Conservation (phyloP, 352 stramenopile species). For the Phytophthora kernoviae region DNA sequence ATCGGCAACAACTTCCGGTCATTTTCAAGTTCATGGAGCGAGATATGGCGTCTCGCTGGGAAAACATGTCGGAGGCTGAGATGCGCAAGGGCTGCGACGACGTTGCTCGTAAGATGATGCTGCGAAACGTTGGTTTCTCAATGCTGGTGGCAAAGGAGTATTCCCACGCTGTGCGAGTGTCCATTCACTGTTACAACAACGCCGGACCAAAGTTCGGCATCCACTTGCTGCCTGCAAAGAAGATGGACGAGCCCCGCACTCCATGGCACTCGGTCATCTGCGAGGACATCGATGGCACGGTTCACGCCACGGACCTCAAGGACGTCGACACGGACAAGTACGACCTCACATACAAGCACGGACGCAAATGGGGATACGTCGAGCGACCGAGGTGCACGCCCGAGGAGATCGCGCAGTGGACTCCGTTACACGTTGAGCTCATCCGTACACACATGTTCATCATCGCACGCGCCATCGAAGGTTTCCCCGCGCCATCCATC, state of each 20-base stretch:
- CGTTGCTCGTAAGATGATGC: constrained; percentile 28
- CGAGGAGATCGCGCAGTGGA: constrained; percentile 20
- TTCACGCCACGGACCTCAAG: constrained; percentile 17
- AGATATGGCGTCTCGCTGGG: constrained; percentile 16
- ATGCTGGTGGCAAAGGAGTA: constrained; percentile 15
- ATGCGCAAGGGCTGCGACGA: constrained; percentile 20
- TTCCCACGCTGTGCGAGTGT: constrained; percentile 17
- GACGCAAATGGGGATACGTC: constrained; percentile 26
- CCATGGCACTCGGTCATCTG: constrained; percentile 18
- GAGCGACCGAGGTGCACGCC: constrained; percentile 16
- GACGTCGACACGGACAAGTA: constrained; percentile 29
- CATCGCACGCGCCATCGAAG: constrained; percentile 19
- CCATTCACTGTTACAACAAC: constrained; percentile 27
- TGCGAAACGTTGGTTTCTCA: constrained; percentile 26
- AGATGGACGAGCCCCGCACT: constrained; percentile 7
- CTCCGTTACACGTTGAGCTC: constrained; percentile 19
- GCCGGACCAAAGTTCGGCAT: constrained; percentile 24
- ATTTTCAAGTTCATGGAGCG: constrained; percentile 28
- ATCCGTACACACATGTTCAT: constrained; percentile 26
- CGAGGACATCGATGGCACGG: constrained; percentile 16
- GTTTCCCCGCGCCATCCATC: constrained; percentile 15
- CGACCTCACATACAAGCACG: constrained; percentile 25
- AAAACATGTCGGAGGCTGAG: constrained; percentile 12
- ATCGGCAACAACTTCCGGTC: constrained; percentile 23
- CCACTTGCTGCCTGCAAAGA: constrained; percentile 10